Conservation (phyloP, 352 stramenopile species). For the Pythium utonaiense region DNA sequence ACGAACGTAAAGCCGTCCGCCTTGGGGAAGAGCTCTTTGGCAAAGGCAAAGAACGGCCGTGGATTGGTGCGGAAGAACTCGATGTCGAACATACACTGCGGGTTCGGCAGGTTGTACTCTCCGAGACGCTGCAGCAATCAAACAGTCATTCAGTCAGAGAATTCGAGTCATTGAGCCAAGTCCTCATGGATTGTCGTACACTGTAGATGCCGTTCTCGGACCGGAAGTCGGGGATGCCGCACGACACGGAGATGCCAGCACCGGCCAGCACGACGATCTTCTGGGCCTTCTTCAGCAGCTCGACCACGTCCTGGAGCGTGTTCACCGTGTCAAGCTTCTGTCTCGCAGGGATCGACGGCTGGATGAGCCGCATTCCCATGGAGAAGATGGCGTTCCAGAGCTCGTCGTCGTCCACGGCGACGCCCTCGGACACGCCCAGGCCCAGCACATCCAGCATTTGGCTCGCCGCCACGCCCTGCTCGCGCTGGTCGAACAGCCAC, state of each 20-base stretch:
- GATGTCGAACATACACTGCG: slow-evolving; percentile 92
- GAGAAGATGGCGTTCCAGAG: slow-evolving; percentile 84
- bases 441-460: slow-evolving; percentile 81
- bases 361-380: slow-evolving; percentile 80
- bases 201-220: slow-evolving; percentile 91
- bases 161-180: too few species aligned
- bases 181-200: too few species aligned
- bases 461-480: slow-evolving; percentile 46
- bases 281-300: slow-evolving; percentile 64
- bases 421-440: slow-evolving; percentile 70
- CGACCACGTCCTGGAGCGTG: slow-evolving; percentile 70
- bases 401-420: slow-evolving; percentile 76
- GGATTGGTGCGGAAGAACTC: slow-evolving; percentile 97
- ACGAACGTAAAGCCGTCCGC: slow-evolving; percentile 81
- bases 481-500: slow-evolving; percentile 78
- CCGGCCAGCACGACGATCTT: slow-evolving; percentile 93
- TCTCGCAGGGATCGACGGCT: slow-evolving; percentile 45
- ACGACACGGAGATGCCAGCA: slow-evolving; percentile 95
- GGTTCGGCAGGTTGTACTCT: slow-evolving; percentile 83
- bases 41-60: slow-evolving; percentile 97
- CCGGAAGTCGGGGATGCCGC: slow-evolving; percentile 98
- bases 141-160: too few species aligned
- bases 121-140: slow-evolving; percentile 48
- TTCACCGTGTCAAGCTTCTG: slow-evolving; percentile 32
- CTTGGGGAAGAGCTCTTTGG: slow-evolving; percentile 84